phyloP scores from a whole-genome alignment of 805 yeast genomes.

The Wickerhamiella occidentalis region DNA sequence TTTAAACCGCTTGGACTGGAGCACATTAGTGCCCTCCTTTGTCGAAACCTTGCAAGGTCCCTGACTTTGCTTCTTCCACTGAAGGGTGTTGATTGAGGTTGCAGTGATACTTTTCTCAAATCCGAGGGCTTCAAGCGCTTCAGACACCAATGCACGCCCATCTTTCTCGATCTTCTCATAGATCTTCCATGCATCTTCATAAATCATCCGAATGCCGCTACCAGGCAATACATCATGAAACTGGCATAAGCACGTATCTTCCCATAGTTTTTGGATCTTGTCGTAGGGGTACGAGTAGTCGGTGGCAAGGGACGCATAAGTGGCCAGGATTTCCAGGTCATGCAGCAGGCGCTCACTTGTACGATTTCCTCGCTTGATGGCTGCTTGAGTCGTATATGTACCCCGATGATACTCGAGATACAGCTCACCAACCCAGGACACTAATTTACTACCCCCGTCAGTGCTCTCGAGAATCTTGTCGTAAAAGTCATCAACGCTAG shows the following conservation, averaged over 20 bases:
- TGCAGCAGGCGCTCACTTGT: conserved; percentile 61
- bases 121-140: conserved; percentile 39
- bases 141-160: conserved; percentile 41
- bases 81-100: neutral
- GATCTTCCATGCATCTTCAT: conserved; percentile 79
- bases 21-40: conserved; percentile 21
- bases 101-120: neutral
- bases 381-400: conserved; percentile 89
- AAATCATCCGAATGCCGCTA: conserved; percentile 86
- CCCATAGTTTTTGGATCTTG: conserved; percentile 68
- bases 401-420: conserved; percentile 95
- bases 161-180: conserved; percentile 43
- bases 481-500: conserved; percentile 69
- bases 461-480: conserved; percentile 51
- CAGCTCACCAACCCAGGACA: conserved; percentile 87
- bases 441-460: conserved; percentile 52
- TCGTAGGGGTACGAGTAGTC: conserved; percentile 60
- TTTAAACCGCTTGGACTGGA: conserved; percentile 50
- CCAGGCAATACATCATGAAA: conserved; percentile 99
- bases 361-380: conserved; percentile 71
- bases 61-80: neutral
- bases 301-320: conserved; percentile 48
- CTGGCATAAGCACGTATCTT: conserved; percentile 76
- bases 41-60: neutral
- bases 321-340: conserved; percentile 75